phyloP scores from a whole-genome alignment of 306 rosid species.

The Vigna nakashimae region DNA sequence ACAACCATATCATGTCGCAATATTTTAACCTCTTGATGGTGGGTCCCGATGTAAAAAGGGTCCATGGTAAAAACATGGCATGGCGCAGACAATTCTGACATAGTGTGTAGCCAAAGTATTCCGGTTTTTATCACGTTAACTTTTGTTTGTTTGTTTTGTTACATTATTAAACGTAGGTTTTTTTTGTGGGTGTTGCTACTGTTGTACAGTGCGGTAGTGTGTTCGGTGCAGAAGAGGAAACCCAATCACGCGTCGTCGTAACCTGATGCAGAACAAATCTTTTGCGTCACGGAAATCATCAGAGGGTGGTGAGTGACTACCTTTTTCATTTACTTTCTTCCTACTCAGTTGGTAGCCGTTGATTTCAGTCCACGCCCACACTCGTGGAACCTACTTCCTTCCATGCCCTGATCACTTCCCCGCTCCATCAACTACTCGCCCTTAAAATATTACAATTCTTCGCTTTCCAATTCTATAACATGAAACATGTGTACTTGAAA shows the following conservation, averaged over 20 bases:
- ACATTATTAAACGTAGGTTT: background rate
- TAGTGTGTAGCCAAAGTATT: slow-evolving; percentile 52
- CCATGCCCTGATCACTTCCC: no score
- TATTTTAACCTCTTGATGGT: background rate
- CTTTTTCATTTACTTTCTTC: slow-evolving; percentile 1
- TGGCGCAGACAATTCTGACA: slow-evolving; percentile 39
- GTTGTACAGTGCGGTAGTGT: background rate
- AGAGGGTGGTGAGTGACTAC: background rate
- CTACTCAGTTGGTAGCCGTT: background rate
- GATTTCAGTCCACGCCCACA: background rate
- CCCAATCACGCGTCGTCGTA: background rate
- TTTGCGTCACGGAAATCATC: slow-evolving; percentile 37
- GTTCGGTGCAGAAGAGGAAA: slow-evolving; percentile 15
- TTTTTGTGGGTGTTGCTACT: background rate
- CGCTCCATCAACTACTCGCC: no score
- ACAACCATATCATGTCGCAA: background rate
- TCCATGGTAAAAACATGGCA: background rate
- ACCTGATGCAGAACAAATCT: background rate
- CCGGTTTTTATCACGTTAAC: slow-evolving; percentile 11
- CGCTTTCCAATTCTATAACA: no score
- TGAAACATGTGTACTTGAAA: no score
- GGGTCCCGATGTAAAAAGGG: slow-evolving; percentile 9
- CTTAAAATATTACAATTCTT: no score
- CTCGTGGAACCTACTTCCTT: background rate
- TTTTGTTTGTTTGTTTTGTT: background rate